Evolutionary conservation across 1,284 basidiomycete genomes (phyloP), one percentile per base, ranked within the genome.

Genomic region (Filobasidium uniguttulatum): DNA sequence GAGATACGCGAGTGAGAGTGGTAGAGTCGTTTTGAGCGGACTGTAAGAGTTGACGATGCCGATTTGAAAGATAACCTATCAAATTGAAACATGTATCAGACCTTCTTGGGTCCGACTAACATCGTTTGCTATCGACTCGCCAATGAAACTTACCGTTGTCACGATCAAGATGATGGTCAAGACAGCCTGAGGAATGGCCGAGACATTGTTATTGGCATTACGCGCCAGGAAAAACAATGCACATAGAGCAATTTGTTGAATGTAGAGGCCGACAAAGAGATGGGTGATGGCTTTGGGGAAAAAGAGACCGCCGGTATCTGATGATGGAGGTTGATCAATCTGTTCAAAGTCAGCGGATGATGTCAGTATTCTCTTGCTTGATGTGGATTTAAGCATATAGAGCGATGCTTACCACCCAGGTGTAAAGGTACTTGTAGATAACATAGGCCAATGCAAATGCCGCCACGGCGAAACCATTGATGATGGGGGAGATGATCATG

Each of bases 211-310:
- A 20, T 77, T 68, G 15, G 69, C 59, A 56, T 86, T 68, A 44
- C 72, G 73, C 0, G 81, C 78, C 3, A 94, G 74, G 80, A 94
- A 93, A 76, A 94, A 94, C 57, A 94, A 70, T 2, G 84, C 84
- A 26, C 77, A 76, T 17, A 94, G 72, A 64, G 85, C 90, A 46
- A 93, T 63, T 69, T 76, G 67, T 63, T 85, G 80, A 48, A 96
- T 76, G 65, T 94, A 96, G 60, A 91, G 58, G 3, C 89, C 93
- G n/a, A 89, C 85, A 60, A 97, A 96, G 36, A 93, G 65, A 62
- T 96, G 91, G 48, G 83, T 79, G 38, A 98, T 80, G 1, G 94
- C 93, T 68, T 83, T 87, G 40, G 90, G 90, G 75, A 93, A 97
- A 75, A 97, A 97, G 44, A 86, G 68, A 0, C 93, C 93, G 25